A percentile compares a stretch with the other conserved stretches of the same genome.
Evolutionary conservation across 495 filamentous ascomycete genomes (phyloP).

Genomic region (Daldinia bambusicola): DNA sequence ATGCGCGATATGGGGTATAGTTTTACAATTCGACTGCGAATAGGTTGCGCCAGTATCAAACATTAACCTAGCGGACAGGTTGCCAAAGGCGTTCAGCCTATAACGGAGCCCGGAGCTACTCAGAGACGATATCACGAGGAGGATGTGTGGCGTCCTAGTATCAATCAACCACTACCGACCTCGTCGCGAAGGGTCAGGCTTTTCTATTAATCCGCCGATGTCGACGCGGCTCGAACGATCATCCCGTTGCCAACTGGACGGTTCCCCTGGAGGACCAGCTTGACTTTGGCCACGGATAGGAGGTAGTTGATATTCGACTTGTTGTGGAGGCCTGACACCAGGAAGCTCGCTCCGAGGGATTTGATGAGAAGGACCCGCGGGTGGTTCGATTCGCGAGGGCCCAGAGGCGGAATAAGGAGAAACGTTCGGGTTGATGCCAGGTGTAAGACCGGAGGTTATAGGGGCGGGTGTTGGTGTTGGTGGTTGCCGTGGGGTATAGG

Average conservation of each 20-base stretch:
- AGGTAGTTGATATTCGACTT: constrained; percentile 61
- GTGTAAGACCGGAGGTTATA: constrained; percentile 44
- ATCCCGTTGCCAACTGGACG: constrained; percentile 51
- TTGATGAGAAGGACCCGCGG: constrained; percentile 53
- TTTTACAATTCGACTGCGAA: constrained; percentile 44
- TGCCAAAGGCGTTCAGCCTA: constrained; percentile 11
- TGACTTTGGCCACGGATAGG: constrained; percentile 61
- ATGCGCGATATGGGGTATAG: constrained; percentile 42
- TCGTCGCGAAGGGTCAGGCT: constrained; percentile 49
- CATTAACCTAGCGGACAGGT: constrained; percentile 32
- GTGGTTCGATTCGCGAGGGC: constrained; percentile 53
- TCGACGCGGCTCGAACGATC: constrained; percentile 61
- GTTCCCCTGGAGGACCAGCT: constrained; percentile 48
- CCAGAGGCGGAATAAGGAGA: constrained; percentile 53
- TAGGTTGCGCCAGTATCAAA: constrained; percentile 34
- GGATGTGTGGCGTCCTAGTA: constrained; percentile 15
- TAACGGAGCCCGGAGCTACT: constrained; percentile 18
- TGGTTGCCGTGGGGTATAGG: constrained; percentile 49
- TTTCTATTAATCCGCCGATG: constrained; percentile 65
- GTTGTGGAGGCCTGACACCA: constrained; percentile 48
- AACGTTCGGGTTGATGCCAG: constrained; percentile 45
- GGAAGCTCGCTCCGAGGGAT: constrained; percentile 58
- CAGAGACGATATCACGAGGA: background rate
- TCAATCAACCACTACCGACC: constrained; percentile 37
- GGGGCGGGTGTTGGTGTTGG: constrained; percentile 48